Base-by-base conservation (phyloP, 1,284 basidiomycete genomes). In the Cryptococcus hybrid region DNA sequence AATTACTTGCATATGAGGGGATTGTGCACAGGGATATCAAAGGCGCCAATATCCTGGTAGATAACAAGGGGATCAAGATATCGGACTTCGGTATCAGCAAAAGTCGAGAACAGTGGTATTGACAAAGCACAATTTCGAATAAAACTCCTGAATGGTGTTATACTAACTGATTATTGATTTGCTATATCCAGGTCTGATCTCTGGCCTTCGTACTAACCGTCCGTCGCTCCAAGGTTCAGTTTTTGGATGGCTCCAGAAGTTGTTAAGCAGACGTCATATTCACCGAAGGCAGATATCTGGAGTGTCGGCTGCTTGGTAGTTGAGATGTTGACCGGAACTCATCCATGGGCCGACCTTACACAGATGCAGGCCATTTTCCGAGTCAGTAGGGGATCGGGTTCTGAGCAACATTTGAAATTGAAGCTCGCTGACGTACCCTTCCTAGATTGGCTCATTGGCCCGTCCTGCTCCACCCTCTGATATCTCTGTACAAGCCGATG, bases 11-110 rank as follows among this genome's bases (percentile, higher is more conserved):
- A 99, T 72, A 88, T 89, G 64, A 85, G 89, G 92, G 91, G 66
- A 98, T 99, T 74, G 93, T 99, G 57, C 95, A 99, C 77, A 89
- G 95, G 34, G 95, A 99, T 71, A 98, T 99, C 81, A 99, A 98
- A 71, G 95, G 95, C 30, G 95, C 91, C 45, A 98, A 99, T 74
- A 96, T 99, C 58, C 84, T 99, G 55, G 94, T 98, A 9, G 95
- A 99, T 77, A 98, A 98, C 81, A 97, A 96, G 78, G 93, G 94
- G 7, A 89, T 98, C 81, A 99, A 99, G 79, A 98, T 99, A 47
- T 94, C 91, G 4, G 96, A 99, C 78, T 99, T 99, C 70, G 96
- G 96, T 64, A 98, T 99, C 68, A 95, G 92, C 18, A 99, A 99
- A 96, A 78, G 89, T 93, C 38, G 92, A 97, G 75, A 91, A 89